phyloP scores from a whole-genome alignment of 768 basidiomycete genomes.

The Trametes coccinea region DNA sequence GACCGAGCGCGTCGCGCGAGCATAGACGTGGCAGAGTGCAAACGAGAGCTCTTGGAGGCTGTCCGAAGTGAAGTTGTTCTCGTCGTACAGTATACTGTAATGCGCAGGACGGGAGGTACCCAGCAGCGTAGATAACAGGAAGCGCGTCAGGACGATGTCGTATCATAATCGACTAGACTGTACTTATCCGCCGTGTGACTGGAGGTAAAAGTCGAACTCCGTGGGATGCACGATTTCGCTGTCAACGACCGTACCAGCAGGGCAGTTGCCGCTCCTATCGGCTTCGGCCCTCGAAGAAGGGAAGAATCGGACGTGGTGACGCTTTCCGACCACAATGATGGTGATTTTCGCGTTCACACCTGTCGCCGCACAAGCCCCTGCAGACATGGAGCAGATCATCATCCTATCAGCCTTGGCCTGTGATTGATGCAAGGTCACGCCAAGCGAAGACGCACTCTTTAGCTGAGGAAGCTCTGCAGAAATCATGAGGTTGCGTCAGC shows the following conservation, averaged over 20 bases:
- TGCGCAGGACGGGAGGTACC: constrained; percentile 74
- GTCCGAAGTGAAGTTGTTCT: constrained; percentile 68
- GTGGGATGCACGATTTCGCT: constrained; percentile 65
- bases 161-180: not conserved
- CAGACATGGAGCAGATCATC: constrained; percentile 6
- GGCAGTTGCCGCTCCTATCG: constrained; percentile 72
- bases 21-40: constrained; percentile 79
- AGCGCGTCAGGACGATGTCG: constrained; percentile 10
- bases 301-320: constrained; percentile 70
- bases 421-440: too few relatives aligned
- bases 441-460: constrained; percentile 5
- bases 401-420: not conserved
- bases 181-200: constrained; percentile 64
- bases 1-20: constrained; percentile 76
- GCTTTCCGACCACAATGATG: constrained; percentile 77
- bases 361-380: constrained; percentile 64
- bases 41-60: constrained; percentile 71
- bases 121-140: constrained; percentile 40
- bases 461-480: constrained; percentile 21
- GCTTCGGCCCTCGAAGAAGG: constrained; percentile 44
- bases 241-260: constrained; percentile 79
- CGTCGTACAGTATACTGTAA: constrained; percentile 52
- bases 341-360: constrained; percentile 69
- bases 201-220: constrained; percentile 78
- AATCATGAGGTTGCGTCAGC: not conserved